Evolutionary conservation across 352 stramenopile species (phyloP).

Genomic region (Pelagophyceae sp.): DNA sequence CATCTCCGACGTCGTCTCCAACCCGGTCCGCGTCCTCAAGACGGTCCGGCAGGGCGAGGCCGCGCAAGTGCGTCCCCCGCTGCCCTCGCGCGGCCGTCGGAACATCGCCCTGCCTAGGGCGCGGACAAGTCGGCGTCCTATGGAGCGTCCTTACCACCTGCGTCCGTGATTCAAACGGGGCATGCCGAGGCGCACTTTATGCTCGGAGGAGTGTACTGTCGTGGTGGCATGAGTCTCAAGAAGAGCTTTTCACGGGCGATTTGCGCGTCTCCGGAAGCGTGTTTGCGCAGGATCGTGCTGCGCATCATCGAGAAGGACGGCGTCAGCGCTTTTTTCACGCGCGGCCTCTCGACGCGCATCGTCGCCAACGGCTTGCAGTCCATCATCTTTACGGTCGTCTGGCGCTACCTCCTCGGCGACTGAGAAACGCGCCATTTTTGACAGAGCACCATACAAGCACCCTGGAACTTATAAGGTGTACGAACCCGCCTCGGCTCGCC

Average conservation of each 20-base stretch:
- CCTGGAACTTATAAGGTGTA: too few relatives aligned
- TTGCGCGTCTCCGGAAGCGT: too few relatives aligned
- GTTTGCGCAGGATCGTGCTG: too few relatives aligned
- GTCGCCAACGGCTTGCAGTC: slow-evolving; percentile 72
- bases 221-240: slow-evolving; percentile 30
- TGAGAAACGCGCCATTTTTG: too few relatives aligned
- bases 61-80: too few relatives aligned
- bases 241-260: slow-evolving; percentile 13
- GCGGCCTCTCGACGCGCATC: slow-evolving; percentile 67
- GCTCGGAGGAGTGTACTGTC: not conserved
- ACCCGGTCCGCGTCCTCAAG: slow-evolving; percentile 75
- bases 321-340: slow-evolving; percentile 50
- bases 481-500: too few relatives aligned
- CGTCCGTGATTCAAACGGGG: not conserved
- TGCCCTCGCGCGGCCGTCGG: not conserved
- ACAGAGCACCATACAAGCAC: too few relatives aligned
- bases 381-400: slow-evolving; percentile 55
- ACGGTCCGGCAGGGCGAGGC: slow-evolving; percentile 59
- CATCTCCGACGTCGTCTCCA: slow-evolving; percentile 64
- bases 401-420: slow-evolving; percentile 66
- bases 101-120: too few relatives aligned
- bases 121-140: not conserved
- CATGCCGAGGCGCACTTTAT: not conserved
- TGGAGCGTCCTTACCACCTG: not conserved
- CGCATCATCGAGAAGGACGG: slow-evolving; percentile 68